Conservation (phyloP, 2,329 filamentous ascomycete species). For the Fusarium succisae region DNA sequence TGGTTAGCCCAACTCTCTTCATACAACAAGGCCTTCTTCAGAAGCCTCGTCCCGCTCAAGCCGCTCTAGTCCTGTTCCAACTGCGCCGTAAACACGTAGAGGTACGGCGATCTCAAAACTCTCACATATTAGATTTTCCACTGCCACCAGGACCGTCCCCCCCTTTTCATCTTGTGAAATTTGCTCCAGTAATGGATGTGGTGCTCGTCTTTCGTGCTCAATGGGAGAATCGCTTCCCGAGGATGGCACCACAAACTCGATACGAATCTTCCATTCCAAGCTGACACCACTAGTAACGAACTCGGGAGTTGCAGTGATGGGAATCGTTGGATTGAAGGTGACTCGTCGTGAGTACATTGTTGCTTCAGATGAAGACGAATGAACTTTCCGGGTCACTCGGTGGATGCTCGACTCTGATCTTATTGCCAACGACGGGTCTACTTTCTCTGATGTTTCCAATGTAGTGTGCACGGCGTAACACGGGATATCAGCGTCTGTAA, state of each 20-base stretch:
- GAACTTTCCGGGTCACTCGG: slow-evolving; percentile 83
- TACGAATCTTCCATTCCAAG: slow-evolving; percentile 86
- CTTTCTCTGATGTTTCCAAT: slow-evolving; percentile 86
- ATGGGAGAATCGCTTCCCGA: slow-evolving; percentile 44
- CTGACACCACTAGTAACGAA: slow-evolving; percentile 91
- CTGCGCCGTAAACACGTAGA: slow-evolving; percentile 78
- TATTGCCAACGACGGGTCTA: slow-evolving; percentile 82
- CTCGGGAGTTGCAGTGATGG: slow-evolving; percentile 83
- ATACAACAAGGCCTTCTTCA: slow-evolving; percentile 57
- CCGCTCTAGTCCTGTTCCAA: slow-evolving; percentile 65
- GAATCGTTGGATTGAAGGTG: slow-evolving; percentile 85
- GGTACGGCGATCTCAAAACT: slow-evolving; percentile 92
- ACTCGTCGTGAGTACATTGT: slow-evolving; percentile 82
- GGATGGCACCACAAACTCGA: slow-evolving; percentile 90
- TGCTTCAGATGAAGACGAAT: slow-evolving; percentile 82
- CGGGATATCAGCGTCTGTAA: slow-evolving; percentile 77
- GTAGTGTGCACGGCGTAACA: slow-evolving; percentile 87
- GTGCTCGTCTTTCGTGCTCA: slow-evolving; percentile 30
- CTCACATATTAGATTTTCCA: slow-evolving; percentile 82
- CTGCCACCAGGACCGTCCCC: slow-evolving; percentile 75
- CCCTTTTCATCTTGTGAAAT: slow-evolving; percentile 83
- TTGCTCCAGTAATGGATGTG: slow-evolving; percentile 75
- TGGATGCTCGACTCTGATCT: slow-evolving; percentile 87
- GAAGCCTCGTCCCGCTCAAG: slow-evolving; percentile 64
- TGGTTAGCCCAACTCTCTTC: slow-evolving; percentile 31